Conservation (phyloP, 1,284 basidiomycete species). For the Ustilago hordei region DNA sequence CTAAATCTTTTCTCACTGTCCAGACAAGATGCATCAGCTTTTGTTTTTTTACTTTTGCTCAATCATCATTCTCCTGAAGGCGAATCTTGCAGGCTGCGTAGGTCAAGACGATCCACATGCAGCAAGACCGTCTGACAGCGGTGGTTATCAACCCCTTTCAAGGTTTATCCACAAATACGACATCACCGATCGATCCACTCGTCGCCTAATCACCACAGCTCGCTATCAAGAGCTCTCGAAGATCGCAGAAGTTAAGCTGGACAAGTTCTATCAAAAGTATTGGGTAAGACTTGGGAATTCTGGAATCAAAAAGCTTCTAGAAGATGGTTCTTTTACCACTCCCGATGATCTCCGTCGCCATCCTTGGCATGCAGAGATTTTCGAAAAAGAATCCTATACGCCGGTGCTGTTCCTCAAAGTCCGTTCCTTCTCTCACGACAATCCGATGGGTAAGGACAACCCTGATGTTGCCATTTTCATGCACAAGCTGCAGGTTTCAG, state of each 20-base stretch:
- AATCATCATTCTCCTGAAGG: too few species aligned
- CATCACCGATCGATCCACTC: not conserved
- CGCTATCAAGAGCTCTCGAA: not conserved
- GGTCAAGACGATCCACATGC: not conserved
- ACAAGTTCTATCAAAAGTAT: not conserved
- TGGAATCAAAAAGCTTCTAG: not conserved
- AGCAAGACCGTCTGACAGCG: too few species aligned
- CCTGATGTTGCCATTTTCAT: slow-evolving; percentile 30
- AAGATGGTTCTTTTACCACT: not conserved
- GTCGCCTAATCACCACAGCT: not conserved
- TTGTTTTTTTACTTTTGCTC: too few species aligned
- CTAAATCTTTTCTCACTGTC: too few species aligned
- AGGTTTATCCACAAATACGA: not conserved
- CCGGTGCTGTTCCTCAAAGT: slow-evolving; percentile 8
- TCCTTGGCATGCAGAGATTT: slow-evolving; percentile 5
- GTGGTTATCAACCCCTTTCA: not conserved
- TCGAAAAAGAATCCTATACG: slow-evolving; percentile 1
- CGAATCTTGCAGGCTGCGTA: too few species aligned
- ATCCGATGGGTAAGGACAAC: slow-evolving; percentile 5
- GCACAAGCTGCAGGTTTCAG: not conserved
- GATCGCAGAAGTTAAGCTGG: not conserved
- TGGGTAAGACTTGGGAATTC: not conserved
- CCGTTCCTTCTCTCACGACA: not conserved
- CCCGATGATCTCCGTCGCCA: not conserved
- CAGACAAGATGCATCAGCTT: too few species aligned